Evolutionary conservation across 306 rosid species (phyloP), one percentile per base, ranked within the genome.

Genomic region (Ceratonia siliqua): DNA sequence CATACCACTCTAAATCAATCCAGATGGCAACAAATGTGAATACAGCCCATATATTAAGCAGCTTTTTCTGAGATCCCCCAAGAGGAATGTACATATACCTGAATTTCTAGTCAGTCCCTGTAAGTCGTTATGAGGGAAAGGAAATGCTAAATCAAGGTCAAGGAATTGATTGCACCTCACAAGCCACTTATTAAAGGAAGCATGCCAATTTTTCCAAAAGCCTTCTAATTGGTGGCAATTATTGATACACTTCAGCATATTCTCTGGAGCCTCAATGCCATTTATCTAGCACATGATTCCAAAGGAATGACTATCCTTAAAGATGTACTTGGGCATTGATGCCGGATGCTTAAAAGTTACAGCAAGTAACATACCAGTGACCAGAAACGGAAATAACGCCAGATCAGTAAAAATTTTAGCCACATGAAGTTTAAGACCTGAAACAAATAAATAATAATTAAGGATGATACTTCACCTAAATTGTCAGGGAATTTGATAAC

Each of bases 201-300:
- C 96, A 88, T 94, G 98, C 98, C 98, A 94, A 79, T 81, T 90
- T 84, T 94, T 94, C 98, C 98, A 94, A 78, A 91, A 94, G 62
- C 86, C 85, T 86, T 94, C 96, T 86, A 94, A 77, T 81, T 81
- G 88, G 79, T 84, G 84, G 89, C 98, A 88, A 77, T 90, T 94
- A 87, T 94, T 91, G 65, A 91, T 83, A 79, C 98, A 94, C 88
- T 82, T 89, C 22, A 96, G 97, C 98, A 94, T 94, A 77, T 94
- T 94, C 87, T 94, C 97, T 0, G 96, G 98, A 81, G 82, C 81
- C 70, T 91, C 97, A 46, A 94, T 86, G 82, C 98, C 98, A 25
- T 85, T 88, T 76, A 91, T 74, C 97, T 94, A 73, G 62, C 56
- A n/a, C 58, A 81, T 33, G 36, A 62, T 50, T 55, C 42, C 56